Evolutionary conservation across 345 rosid genomes (phyloP).

Genomic region (Firmiana major): DNA sequence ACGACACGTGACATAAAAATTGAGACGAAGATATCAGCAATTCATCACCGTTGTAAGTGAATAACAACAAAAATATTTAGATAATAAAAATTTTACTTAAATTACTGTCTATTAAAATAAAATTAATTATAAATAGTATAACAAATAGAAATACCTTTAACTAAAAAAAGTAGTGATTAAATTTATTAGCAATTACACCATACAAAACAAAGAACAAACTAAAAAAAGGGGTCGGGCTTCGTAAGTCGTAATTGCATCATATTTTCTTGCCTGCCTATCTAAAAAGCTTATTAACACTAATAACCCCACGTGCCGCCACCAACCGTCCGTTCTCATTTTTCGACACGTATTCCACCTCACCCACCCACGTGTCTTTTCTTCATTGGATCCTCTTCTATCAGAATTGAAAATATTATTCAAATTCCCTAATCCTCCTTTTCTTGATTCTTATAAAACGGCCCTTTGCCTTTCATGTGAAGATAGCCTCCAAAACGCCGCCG

Average conservation of each 20-base stretch:
- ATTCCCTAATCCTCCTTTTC: background rate
- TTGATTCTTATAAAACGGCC: background rate
- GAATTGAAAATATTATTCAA: background rate
- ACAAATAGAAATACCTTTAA: no score
- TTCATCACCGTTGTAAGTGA: no score
- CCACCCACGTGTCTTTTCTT: background rate
- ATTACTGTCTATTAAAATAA: no score
- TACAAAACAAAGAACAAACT: background rate
- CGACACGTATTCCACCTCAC: conserved; percentile 14
- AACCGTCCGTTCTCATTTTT: background rate
- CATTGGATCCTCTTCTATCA: background rate
- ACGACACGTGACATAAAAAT: no score
- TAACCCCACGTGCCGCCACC: conserved; percentile 12
- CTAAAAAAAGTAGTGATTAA: no score
- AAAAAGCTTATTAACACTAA: background rate
- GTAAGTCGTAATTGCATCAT: conserved; percentile 4
- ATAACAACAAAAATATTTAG: no score
- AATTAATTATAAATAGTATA: no score
- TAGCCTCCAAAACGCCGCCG: background rate
- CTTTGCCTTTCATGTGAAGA: conserved; percentile 6
- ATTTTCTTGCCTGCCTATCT: background rate
- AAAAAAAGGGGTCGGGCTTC: background rate
- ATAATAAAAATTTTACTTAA: no score
- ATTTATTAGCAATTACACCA: background rate
- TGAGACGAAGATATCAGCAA: no score